Percentiles rank a stretch among this genome's conserved stretches.
Evolutionary conservation across 2,329 filamentous ascomycete genomes (phyloP).

Genomic region (Boeremia exigua): DNA sequence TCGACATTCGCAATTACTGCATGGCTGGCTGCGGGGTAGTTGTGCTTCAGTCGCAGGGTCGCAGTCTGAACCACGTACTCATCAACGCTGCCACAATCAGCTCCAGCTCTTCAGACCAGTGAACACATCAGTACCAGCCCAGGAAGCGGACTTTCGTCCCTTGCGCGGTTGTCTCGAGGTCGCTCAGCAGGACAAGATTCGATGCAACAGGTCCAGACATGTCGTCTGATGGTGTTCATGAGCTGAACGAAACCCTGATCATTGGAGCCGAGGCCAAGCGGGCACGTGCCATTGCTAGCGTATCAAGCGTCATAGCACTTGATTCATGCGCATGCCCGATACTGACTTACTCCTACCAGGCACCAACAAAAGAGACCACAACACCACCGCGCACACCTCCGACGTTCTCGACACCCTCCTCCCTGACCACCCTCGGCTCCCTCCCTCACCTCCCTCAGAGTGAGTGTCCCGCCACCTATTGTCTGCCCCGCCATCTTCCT

Average conservation of each 20-base stretch:
- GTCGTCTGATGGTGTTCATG: constrained; percentile 17
- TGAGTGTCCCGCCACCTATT: constrained; percentile 16
- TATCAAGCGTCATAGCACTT: constrained; percentile 17
- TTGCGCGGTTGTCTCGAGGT: constrained; percentile 54
- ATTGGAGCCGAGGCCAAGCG: constrained; percentile 16
- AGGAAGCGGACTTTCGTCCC: constrained; percentile 91
- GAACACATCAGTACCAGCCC: constrained; percentile 72
- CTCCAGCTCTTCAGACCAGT: constrained; percentile 1
- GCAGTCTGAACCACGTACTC: constrained; percentile 64
- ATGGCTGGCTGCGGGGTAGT: constrained; percentile 57
- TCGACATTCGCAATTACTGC: constrained; percentile 67
- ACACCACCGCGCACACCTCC: constrained; percentile 14
- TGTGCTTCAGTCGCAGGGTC: constrained; percentile 71
- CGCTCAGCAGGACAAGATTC: constrained; percentile 56
- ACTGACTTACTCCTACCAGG: constrained; percentile 21
- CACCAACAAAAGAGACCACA: constrained; percentile 20
- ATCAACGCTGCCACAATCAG: constrained; percentile 58
- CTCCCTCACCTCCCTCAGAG: constrained; percentile 10
- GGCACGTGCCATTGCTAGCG: constrained; percentile 19
- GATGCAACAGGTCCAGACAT: constrained; percentile 62
- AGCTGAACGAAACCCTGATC: constrained; percentile 7
- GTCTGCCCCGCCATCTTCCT: constrained; percentile 28
- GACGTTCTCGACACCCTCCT: neutral
- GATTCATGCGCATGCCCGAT: constrained; percentile 18
- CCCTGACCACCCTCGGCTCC: neutral